Evolutionary conservation across 1,139 yeast genomes (phyloP).

Genomic region (Insectozyma bohioensis): DNA sequence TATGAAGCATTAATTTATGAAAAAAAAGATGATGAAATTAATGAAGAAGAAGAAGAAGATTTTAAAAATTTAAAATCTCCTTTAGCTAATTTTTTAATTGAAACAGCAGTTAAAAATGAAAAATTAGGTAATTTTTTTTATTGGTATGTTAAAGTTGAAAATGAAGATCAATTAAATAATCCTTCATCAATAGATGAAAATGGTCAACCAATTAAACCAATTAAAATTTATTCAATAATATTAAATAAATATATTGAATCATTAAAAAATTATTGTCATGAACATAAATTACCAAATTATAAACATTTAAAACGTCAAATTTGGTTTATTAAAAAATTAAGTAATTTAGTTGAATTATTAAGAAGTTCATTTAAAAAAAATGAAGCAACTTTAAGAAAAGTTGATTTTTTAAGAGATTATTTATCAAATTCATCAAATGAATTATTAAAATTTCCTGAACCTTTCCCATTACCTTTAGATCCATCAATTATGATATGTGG

Average conservation of each 20-base stretch:
- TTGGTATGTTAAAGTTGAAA: constrained; percentile 90
- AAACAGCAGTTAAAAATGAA: constrained; percentile 65
- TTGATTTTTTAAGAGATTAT: constrained; percentile 42
- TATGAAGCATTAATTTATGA: constrained; percentile 51
- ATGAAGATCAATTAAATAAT: constrained; percentile 58
- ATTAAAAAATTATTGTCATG: constrained; percentile 31
- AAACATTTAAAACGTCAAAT: constrained; percentile 44
- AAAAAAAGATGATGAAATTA: constrained; percentile 8
- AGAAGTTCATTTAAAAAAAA: constrained; percentile 41
- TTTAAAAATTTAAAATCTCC: constrained; percentile 46
- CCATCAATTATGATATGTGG: constrained; percentile 71
- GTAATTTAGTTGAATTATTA: constrained; percentile 40
- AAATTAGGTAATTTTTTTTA: constrained; percentile 79
- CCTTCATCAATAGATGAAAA: constrained; percentile 8
- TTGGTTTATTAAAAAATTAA: constrained; percentile 45
- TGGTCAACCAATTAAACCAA: constrained; percentile 4
- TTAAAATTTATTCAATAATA: constrained; percentile 33
- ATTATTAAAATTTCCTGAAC: constrained; percentile 41
- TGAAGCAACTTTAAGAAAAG: constrained; percentile 45
- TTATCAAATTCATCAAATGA: constrained; percentile 43
- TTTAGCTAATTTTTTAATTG: constrained; percentile 75
- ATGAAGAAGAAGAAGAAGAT: constrained; percentile 11
- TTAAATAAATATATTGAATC: constrained; percentile 41
- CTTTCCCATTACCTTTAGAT: constrained; percentile 70
- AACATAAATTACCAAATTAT: constrained; percentile 34